Evolutionary conservation across 2,329 filamentous ascomycete species (phyloP), one percentile per base, ranked within the genome.

Genomic region (Massarina eburnea): DNA sequence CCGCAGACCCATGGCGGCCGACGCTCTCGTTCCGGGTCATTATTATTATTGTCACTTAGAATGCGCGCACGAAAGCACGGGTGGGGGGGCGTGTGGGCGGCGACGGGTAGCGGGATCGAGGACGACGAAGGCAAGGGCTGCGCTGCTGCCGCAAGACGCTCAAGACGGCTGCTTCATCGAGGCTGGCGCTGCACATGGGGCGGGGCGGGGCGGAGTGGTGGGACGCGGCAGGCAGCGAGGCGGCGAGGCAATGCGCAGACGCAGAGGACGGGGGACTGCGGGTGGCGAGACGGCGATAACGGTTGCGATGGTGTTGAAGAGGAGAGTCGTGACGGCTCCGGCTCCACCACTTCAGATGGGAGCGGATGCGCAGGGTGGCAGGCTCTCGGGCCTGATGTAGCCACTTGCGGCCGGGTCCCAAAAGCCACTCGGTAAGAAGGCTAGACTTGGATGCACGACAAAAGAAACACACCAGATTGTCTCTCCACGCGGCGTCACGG

Each of bases 21-120:
- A 17, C 72, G 62, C 75, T 74, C 67, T 87, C 84, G 75, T 84
- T 81, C 72, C 79, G 81, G 73, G 83, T 81, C 85, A 89, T 88
- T 39, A 40, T 62, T 54, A n/a, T 81, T 85, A 89, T 88, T 41
- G 54, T 53, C 52, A 45, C 48, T 48, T 36, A 35, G 39, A 38
- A 21, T 29, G 45, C 44, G 52, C 49, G 44, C 47, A 43, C 36
- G 45, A 50, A 50, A 43, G 49, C 38, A 40, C 32, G 34, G 29
- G 35, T 36, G 29, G 32, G 45, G 43, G 49, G 51, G 46, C 48
- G 45, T 35, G 45, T 51, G 50, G 44, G 49, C n/a, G 42, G 35
- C 49, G 51, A 42, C 45, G 54, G 39, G n/a, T 43, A 39, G 26
- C 39, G 42, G 45, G 44, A 40, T 61, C 51, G 43, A 45, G n/a